Percentiles rank a stretch among this genome's conserved stretches.
Conservation (phyloP, 2,329 filamentous ascomycete species). For the Exophiala aquamarina region DNA sequence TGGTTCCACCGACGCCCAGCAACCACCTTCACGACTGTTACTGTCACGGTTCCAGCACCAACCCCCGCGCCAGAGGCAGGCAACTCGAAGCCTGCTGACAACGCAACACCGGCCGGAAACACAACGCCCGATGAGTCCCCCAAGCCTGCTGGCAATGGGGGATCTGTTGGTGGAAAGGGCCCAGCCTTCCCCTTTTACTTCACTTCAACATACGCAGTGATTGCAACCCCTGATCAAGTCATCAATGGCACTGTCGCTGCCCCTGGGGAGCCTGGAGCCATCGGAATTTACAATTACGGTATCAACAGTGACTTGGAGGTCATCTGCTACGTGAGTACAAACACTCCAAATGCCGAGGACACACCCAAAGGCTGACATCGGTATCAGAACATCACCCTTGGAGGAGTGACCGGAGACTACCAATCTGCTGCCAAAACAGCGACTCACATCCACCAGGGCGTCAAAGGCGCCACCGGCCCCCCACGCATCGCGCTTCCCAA, state of each 20-base stretch:
- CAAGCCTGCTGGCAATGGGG: background rate
- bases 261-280: slow-evolving; percentile 44
- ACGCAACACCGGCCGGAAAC: background rate
- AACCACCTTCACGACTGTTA: background rate
- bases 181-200: slow-evolving; percentile 34
- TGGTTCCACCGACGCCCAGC: background rate
- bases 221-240: slow-evolving; percentile 52
- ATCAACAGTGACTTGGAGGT: slow-evolving; percentile 49
- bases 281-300: slow-evolving; percentile 53
- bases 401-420: slow-evolving; percentile 52
- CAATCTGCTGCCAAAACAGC: slow-evolving; percentile 52
- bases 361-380: background rate
- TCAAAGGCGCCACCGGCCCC: slow-evolving; percentile 48
- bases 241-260: slow-evolving; percentile 42
- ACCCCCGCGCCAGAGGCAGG: background rate
- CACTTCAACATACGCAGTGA: slow-evolving; percentile 51
- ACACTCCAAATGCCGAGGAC: background rate
- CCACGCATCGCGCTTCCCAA: slow-evolving; percentile 55
- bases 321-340: slow-evolving; percentile 38
- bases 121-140: background rate
- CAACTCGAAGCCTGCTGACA: background rate
- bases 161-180: background rate
- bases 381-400: slow-evolving; percentile 51
- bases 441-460: slow-evolving; percentile 57
- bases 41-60: background rate